phyloP scores from a whole-genome alignment of 2,329 filamentous ascomycete species.

The Beauveria pseudobassiana region DNA sequence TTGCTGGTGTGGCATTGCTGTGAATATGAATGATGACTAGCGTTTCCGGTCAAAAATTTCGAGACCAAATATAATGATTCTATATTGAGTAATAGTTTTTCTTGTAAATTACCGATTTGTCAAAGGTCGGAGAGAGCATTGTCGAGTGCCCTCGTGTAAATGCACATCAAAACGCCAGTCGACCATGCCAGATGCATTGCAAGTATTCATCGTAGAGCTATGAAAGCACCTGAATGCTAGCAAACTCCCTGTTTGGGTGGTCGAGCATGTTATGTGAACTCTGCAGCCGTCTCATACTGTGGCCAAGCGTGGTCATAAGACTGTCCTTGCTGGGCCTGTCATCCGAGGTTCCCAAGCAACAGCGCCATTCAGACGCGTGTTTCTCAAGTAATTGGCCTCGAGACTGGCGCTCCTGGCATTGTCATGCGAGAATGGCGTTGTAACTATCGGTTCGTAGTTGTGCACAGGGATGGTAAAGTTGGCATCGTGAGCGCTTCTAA shows the following conservation, averaged over 20 bases:
- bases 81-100: background rate
- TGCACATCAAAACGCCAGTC: background rate
- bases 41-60: background rate
- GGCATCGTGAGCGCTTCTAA: conserved; percentile 58
- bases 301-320: no score
- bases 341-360: no score
- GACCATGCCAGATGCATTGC: background rate
- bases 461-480: conserved; percentile 48
- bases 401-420: no score
- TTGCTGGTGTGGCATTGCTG: background rate
- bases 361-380: no score
- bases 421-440: no score
- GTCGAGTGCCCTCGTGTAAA: background rate
- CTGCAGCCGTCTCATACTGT: conserved; percentile 40
- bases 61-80: background rate
- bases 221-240: conserved; percentile 37
- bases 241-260: conserved; percentile 51
- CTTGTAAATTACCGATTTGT: background rate
- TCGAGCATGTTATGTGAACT: conserved; percentile 40
- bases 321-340: no score
- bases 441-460: no score
- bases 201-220: background rate
- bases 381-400: no score
- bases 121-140: no score
- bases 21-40: background rate